Conservation (phyloP, 129 eudicot species). For the Artemisia tridentata region DNA sequence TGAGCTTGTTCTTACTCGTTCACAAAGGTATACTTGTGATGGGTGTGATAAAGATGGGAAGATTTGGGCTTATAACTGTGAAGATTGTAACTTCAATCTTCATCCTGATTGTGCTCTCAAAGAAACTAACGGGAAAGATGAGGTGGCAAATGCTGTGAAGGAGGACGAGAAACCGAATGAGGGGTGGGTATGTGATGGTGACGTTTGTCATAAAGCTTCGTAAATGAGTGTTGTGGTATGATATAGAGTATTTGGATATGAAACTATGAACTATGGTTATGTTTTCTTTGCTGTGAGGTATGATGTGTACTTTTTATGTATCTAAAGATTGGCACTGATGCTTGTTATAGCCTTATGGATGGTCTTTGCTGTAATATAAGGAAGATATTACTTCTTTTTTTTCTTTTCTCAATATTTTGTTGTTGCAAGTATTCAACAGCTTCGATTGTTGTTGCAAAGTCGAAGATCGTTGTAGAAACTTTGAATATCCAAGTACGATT, state of each 20-base stretch:
- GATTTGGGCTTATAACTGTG: conserved; percentile 60
- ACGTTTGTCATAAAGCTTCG: conserved; percentile 52
- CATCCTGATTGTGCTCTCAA: conserved; percentile 73
- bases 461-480: no score
- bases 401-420: no score
- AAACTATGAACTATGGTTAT: not conserved
- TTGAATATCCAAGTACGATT: not conserved
- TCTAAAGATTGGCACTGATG: not conserved
- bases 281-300: not conserved
- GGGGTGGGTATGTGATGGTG: conserved; percentile 83
- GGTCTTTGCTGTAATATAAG: not conserved
- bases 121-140: conserved; percentile 29
- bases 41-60: conserved; percentile 57
- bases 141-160: conserved; percentile 21
- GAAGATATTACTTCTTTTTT: no score
- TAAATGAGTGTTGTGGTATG: conserved; percentile 4
- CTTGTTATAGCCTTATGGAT: not conserved
- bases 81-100: conserved; percentile 69
- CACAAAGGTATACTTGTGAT: conserved; percentile 47
- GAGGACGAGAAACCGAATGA: conserved; percentile 32
- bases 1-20: conserved; percentile 62
- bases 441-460: no score
- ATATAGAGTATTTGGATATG: not conserved
- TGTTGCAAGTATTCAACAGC: no score
- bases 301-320: not conserved